Conservation (phyloP, 2,329 filamentous ascomycete genomes). For the Claviceps quebecensis region DNA sequence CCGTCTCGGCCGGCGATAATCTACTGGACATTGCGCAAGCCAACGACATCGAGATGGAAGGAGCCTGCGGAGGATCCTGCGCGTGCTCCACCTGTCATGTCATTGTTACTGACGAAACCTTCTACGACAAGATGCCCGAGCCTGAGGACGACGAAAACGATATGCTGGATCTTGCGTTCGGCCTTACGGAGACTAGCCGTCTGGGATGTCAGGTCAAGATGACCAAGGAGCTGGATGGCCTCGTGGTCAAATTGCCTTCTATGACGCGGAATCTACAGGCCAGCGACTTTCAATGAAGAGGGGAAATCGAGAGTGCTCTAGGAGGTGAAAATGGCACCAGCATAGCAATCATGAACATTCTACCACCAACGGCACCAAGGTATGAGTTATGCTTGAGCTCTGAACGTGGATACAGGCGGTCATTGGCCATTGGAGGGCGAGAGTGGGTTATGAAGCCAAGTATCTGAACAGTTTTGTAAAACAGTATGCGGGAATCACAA, state of each 20-base stretch:
- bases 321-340: no score
- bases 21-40: constrained; percentile 89
- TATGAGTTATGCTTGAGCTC: not conserved
- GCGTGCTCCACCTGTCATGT: constrained; percentile 90
- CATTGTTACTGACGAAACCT: constrained; percentile 59
- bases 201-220: constrained; percentile 86
- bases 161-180: constrained; percentile 84
- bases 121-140: constrained; percentile 67
- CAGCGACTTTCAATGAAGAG: constrained; percentile 57
- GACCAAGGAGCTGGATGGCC: constrained; percentile 75
- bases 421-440: not conserved
- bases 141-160: constrained; percentile 74
- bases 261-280: constrained; percentile 96
- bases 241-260: constrained; percentile 71
- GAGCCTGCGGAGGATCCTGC: constrained; percentile 87
- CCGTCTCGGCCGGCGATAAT: constrained; percentile 78
- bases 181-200: constrained; percentile 69
- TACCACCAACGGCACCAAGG: not conserved
- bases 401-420: no score
- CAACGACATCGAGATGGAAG: constrained; percentile 95
- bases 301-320: not conserved
- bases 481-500: constrained; percentile 1
- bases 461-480: constrained; percentile 2
- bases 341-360: no score
- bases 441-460: not conserved